Conservation (phyloP, 2,329 filamentous ascomycete species). For the Byssothecium circinans region DNA sequence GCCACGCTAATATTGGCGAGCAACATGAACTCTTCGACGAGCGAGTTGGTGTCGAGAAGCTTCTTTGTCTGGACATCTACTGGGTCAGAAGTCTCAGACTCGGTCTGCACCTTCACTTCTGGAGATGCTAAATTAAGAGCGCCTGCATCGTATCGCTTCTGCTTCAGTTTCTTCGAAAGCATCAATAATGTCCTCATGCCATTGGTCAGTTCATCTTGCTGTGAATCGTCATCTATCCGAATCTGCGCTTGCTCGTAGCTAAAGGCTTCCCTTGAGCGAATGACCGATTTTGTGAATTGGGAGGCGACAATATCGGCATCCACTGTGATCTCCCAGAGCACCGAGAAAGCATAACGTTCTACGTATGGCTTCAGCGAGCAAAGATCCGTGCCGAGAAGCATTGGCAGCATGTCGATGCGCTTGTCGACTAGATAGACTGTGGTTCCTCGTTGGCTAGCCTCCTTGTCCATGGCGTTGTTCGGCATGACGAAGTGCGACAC, state of each 20-base stretch:
- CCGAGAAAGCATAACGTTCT: constrained; percentile 66
- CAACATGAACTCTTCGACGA: constrained; percentile 99
- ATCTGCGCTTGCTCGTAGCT: constrained; percentile 96
- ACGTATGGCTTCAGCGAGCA: constrained; percentile 97
- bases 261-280: constrained; percentile 93
- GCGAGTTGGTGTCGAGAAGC: constrained; percentile 90
- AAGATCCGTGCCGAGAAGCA: constrained; percentile 91
- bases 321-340: constrained; percentile 76
- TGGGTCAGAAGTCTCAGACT: constrained; percentile 93
- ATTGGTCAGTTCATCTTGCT: constrained; percentile 84
- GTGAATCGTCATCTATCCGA: constrained; percentile 84
- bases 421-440: constrained; percentile 98
- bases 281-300: constrained; percentile 97
- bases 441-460: constrained; percentile 90
- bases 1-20: constrained; percentile 96
- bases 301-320: constrained; percentile 82
- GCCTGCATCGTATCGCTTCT: constrained; percentile 92
- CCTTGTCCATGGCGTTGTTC: constrained; percentile 93
- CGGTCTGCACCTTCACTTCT: constrained; percentile 92
- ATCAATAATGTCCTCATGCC: constrained; percentile 85
- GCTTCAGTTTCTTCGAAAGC: constrained; percentile 88
- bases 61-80: constrained; percentile 96
- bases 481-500: constrained; percentile 99
- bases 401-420: constrained; percentile 98
- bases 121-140: constrained; percentile 96